Percentiles rank a stretch among this genome's conserved stretches.
Evolutionary conservation across 2,329 filamentous ascomycete genomes (phyloP).

Genomic region (Epichloe hybrida): DNA sequence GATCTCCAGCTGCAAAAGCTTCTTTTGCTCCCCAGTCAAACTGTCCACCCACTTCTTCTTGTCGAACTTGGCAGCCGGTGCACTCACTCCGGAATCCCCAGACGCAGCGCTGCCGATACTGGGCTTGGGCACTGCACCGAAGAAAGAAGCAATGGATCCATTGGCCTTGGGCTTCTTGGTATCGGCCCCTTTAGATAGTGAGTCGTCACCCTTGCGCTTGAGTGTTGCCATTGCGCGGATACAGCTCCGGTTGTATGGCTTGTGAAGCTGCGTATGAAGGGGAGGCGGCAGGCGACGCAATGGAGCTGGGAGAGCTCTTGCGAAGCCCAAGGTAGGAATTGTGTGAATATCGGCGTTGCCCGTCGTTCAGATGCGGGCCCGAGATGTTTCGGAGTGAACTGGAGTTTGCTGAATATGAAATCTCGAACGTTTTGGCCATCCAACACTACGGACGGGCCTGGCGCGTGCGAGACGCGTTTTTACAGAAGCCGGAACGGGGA

Average conservation of each 20-base stretch:
- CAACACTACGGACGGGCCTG: not conserved
- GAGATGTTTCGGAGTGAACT: not conserved
- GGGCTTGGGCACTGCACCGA: constrained; percentile 50
- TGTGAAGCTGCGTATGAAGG: not conserved
- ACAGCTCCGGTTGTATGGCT: not conserved
- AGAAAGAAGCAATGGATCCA: constrained; percentile 80
- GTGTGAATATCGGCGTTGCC: not conserved
- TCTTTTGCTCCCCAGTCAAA: constrained; percentile 65
- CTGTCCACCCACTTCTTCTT: constrained; percentile 80
- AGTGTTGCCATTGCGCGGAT: constrained; percentile 35
- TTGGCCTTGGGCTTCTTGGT: constrained; percentile 62
- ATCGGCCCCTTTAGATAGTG: constrained; percentile 30
- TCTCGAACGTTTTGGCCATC: no score
- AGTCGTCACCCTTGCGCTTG: constrained; percentile 50
- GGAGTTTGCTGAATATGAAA: not conserved
- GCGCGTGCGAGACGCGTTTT: not conserved
- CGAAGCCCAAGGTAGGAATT: not conserved
- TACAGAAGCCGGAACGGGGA: not conserved
- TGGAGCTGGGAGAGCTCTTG: not conserved
- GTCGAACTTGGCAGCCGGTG: constrained; percentile 51
- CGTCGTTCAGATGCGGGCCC: not conserved
- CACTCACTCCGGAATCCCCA: constrained; percentile 16
- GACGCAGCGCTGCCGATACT: constrained; percentile 3
- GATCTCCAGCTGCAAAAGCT: constrained; percentile 77
- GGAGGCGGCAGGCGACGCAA: not conserved